Evolutionary conservation across 2,329 filamentous ascomycete genomes (phyloP), one percentile per base, ranked within the genome.

Genomic region (Nemania diffusa): DNA sequence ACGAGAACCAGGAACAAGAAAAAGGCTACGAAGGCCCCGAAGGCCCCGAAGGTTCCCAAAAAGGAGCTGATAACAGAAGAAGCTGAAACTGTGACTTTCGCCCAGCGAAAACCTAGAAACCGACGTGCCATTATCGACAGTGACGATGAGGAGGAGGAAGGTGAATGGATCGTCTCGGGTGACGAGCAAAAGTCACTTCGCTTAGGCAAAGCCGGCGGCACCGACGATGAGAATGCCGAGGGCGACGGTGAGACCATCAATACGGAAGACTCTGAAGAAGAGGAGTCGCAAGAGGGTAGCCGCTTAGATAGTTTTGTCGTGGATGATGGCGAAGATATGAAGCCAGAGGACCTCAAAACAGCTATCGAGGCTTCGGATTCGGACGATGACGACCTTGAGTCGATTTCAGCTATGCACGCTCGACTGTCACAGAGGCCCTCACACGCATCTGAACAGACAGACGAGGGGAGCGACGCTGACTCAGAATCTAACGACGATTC

Each of bases 181-280:
- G 84, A 87, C 9, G 84, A 96, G 74, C 89, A 86, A 51, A 84
- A 85, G 0, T 76, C 84, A 0, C 76, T 90, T 3, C 82, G 83
- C n/a, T 83, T 94, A 17, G 92, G 92, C 55, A 91, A 90, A 76
- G 91, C 92, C 51, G 93, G 93, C n/a, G 93, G 92, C 3, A 87
- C 88, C n/a, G 91, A 93, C 59, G 93, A 97, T 69, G 93, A 97
- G 78, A 88, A 97, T 76, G 92, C 91, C 2, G 94, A 97, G 76
- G 93, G 93, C 1, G 93, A 91, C 3, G 94, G 93, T 24, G 92
- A 97, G 64, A 93, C 88, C 77, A 84, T 97, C 57, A 87, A 87
- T 42, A 89, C 90, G 0, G 88, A 92, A 32, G 92, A 96, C 74
- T 92, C 85, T 7, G 88, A 87, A 27, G 85, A 87, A 9, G 84